These are phyloP conservation scores for Lentinus polychrous DNA, from an alignment of 1,284 basidiomycete species.

Conservation along the genomic window DNA sequence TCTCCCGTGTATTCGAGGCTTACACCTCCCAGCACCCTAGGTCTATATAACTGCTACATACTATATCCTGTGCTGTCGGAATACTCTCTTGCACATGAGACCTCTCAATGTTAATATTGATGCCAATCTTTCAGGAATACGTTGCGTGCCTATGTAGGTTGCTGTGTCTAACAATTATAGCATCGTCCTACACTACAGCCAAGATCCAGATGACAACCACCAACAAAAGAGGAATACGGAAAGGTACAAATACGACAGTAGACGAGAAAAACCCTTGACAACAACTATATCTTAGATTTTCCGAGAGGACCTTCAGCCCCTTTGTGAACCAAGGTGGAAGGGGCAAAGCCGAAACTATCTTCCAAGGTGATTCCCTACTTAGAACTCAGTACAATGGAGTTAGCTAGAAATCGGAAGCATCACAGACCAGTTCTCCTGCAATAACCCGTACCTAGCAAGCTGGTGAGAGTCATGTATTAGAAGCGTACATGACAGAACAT, in stretches of 20 bases:
- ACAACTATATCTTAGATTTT: slow-evolving; percentile 31
- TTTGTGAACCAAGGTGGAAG: slow-evolving; percentile 70
- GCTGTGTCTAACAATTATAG: too few species aligned
- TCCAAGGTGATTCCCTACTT: slow-evolving; percentile 55
- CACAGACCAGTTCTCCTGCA: slow-evolving; percentile 66
- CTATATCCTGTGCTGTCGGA: too few species aligned
- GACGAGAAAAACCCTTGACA: background rate
- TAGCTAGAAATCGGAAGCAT: slow-evolving; percentile 4
- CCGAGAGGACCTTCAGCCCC: slow-evolving; percentile 37
- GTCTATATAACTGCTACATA: too few species aligned
- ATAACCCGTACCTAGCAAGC: slow-evolving; percentile 62
- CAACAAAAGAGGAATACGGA: background rate
- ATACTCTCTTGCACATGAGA: too few species aligned
- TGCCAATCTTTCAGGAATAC: too few species aligned
- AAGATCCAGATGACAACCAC: too few species aligned
- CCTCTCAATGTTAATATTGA: too few species aligned
- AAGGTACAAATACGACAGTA: background rate
- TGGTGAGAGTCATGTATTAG: background rate
- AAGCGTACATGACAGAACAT: slow-evolving; percentile 16
- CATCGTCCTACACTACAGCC: too few species aligned
- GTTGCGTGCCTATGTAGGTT: too few species aligned
- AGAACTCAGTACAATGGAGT: slow-evolving; percentile 10
- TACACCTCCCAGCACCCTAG: too few species aligned
- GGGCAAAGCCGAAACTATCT: slow-evolving; percentile 75
- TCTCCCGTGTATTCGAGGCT: too few species aligned